Evolutionary conservation across 192 early-diverging fungal genomes (phyloP).

Genomic region (Coemansia aciculifera): DNA sequence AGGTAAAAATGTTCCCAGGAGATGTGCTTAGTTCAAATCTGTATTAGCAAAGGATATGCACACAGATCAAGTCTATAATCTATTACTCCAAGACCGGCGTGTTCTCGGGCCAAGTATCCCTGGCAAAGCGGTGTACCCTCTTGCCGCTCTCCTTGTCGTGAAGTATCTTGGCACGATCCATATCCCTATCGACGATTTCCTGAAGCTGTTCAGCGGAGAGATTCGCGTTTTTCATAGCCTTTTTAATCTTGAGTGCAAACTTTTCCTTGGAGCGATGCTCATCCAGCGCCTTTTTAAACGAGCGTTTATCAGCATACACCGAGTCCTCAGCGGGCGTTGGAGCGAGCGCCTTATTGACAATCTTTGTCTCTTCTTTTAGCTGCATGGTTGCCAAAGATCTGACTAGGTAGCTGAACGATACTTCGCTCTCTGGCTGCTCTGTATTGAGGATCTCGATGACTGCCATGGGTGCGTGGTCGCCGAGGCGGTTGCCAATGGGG

Average conservation of each 20-base stretch:
- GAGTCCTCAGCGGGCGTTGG: conserved; percentile 19
- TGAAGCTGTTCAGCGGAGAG: conserved; percentile 43
- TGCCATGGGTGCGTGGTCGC: conserved; percentile 86
- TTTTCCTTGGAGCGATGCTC: conserved; percentile 33
- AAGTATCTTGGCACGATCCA: conserved; percentile 20
- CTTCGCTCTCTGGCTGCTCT: conserved; percentile 64
- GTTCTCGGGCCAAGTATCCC: conserved; percentile 49
- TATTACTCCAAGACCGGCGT: conserved; percentile 30
- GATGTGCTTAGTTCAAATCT: too few species aligned
- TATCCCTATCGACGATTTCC: conserved; percentile 42
- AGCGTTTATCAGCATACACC: conserved; percentile 29
- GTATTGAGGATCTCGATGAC: conserved; percentile 90
- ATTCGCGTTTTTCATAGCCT: conserved; percentile 35
- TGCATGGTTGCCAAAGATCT: conserved; percentile 51
- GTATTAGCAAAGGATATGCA: not conserved
- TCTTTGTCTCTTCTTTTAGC: conserved; percentile 33
- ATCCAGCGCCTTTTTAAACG: conserved; percentile 38
- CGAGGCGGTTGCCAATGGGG: conserved; percentile 70
- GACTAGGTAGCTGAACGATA: conserved; percentile 58
- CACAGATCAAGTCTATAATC: not conserved
- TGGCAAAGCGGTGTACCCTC: conserved; percentile 39
- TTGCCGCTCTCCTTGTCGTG: conserved; percentile 19
- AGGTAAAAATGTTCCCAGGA: not conserved
- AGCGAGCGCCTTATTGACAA: conserved; percentile 30
- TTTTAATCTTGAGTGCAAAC: conserved; percentile 41